These are phyloP conservation scores for Aspergillus terreus DNA, from an alignment of 2,329 filamentous ascomycete species.

Conservation along the genomic window DNA sequence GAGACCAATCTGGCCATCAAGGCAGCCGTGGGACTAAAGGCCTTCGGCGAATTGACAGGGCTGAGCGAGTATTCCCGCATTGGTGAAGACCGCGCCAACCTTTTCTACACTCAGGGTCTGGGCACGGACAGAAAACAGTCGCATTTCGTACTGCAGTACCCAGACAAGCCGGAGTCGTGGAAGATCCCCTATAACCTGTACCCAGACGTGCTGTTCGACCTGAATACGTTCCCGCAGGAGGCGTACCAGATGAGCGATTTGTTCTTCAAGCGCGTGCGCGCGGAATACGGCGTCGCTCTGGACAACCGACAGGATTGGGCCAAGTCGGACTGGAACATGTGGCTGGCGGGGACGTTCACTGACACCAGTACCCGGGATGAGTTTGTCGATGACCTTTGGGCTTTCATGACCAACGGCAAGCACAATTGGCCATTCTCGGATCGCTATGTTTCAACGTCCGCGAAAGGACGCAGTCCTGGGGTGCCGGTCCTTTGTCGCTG, in stretches of 20 bases:
- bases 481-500: constrained; percentile 33
- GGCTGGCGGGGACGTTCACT: constrained; percentile 33
- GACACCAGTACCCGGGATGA: constrained; percentile 24
- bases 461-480: constrained; percentile 28
- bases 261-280: constrained; percentile 36
- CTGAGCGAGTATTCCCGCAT: constrained; percentile 33
- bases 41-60: constrained; percentile 40
- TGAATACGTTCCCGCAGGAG: constrained; percentile 34
- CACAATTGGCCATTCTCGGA: constrained; percentile 45
- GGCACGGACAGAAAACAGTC: constrained; percentile 34
- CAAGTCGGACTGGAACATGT: constrained; percentile 46
- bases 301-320: constrained; percentile 39
- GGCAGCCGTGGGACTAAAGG: constrained; percentile 45
- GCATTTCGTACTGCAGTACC: constrained; percentile 42
- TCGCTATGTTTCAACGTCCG: constrained; percentile 36
- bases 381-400: constrained; percentile 41
- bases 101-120: constrained; percentile 32
- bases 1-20: constrained; percentile 48
- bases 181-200: constrained; percentile 42
- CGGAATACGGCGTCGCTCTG: constrained; percentile 37
- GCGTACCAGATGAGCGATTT: constrained; percentile 34
- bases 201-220: constrained; percentile 37
- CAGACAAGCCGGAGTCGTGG: constrained; percentile 29
- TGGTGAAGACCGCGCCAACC: constrained; percentile 32
- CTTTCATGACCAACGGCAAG: constrained; percentile 40